Percentiles rank a stretch among this genome's conserved stretches.
Conservation (phyloP, 2,329 filamentous ascomycete genomes). For the Aspergillus sp. region DNA sequence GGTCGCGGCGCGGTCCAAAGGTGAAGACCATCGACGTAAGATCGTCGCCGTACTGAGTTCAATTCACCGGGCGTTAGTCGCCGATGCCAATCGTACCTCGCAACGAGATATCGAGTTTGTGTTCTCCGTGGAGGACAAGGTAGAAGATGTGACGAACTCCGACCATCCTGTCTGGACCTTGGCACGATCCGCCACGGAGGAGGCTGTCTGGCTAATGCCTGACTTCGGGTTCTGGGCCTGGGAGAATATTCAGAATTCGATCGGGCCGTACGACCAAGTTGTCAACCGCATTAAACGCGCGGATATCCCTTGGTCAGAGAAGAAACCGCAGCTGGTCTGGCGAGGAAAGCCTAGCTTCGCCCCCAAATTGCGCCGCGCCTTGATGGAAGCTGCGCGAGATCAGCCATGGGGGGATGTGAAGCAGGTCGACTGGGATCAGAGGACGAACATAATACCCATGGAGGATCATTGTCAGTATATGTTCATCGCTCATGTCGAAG, state of each 20-base stretch:
- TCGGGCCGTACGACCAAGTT: constrained; percentile 42
- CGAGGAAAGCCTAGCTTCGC: constrained; percentile 49
- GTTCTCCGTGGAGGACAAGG: constrained; percentile 46
- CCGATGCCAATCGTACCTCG: constrained; percentile 33
- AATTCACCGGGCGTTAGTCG: constrained; percentile 52
- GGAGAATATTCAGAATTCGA: constrained; percentile 41
- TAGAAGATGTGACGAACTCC: constrained; percentile 44
- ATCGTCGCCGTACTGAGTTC: constrained; percentile 48
- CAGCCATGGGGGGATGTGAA: constrained; percentile 53
- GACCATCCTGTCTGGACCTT: constrained; percentile 48
- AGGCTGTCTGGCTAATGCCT: constrained; percentile 53
- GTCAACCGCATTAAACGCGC: constrained; percentile 33
- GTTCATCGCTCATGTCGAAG: constrained; percentile 57
- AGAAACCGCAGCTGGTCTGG: constrained; percentile 51
- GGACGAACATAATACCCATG: constrained; percentile 49
- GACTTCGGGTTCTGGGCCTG: constrained; percentile 57
- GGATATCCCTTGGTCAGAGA: constrained; percentile 38
- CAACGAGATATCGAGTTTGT: constrained; percentile 53
- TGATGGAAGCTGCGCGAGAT: constrained; percentile 43
- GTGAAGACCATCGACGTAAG: constrained; percentile 43
- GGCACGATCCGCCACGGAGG: constrained; percentile 41
- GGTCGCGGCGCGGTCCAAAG: constrained; percentile 30
- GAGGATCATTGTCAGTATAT: constrained; percentile 57
- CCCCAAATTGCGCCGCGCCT: constrained; percentile 42
- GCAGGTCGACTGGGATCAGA: constrained; percentile 43